Base-by-base conservation (phyloP, 2,329 filamentous ascomycete species). In the Aspergillus piperis region DNA sequence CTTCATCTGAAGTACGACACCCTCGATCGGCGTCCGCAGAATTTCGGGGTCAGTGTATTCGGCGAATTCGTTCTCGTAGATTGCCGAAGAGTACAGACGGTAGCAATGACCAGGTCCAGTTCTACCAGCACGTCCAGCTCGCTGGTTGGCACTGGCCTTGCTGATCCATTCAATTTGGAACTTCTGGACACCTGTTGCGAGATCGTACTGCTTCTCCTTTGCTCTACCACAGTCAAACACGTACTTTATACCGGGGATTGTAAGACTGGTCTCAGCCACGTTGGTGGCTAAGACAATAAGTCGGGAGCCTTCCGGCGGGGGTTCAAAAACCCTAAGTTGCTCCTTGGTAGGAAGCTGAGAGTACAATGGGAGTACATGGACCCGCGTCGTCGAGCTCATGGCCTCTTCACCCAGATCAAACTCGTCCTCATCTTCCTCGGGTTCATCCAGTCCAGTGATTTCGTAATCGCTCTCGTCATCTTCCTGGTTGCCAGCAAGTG, bases 101-200 rank as follows among this genome's bases (percentile, higher is more conserved):
- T 97, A 99, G 77, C 94, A 98, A 77, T 99, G 96, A 7, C 95
- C 95, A 1, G 95, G 93, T 0, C 92, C 94, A 3, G 94, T 99
- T 82, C 95, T 89, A 64, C 96, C 95, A 59, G 95, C 95, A 83
- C 95, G 91, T 78, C 95, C 95, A 61, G 92, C 88, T 73, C 95
- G 86, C 77, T 99, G 95, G 66, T 88, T 90, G 7, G 95, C 94
- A 73, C 92, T 96, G 27, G 95, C 95, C 79, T 99, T 98, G 80
- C 93, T 97, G 73, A 98, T 96, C 92, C 94, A 99, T 42, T 90
- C 90, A 56, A 99, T 86, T 69, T 96, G 90, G 73, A 96, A 99
- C 71, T 90, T 96, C 74, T 99, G 95, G 0, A 99, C 94, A 3
- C 94, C 94, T 8, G 90, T 97, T 10, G 86, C 80, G n/a, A 86